Base-by-base conservation (phyloP, 495 filamentous ascomycete genomes). In the Bacidia gigantensis region DNA sequence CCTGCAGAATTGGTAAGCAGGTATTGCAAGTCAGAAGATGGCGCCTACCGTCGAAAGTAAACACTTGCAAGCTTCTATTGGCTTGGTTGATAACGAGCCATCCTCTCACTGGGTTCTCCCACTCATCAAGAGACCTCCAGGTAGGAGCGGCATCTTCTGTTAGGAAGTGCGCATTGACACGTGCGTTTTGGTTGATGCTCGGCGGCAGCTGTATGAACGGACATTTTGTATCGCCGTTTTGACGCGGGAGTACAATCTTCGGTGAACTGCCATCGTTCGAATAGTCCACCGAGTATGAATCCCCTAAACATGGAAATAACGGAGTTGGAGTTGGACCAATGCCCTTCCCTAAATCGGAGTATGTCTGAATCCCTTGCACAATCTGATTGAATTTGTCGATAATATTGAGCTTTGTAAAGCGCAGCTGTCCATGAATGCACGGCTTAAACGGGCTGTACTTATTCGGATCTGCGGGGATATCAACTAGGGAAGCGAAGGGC, bases 81-180 rank as follows among this genome's bases (percentile, higher is more conserved):
- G 56, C 64, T 54, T 69, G 76, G 63, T 80, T 80, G 53, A 69
- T 52, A 0, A 79, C 60, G 0, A 78, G 26, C 75, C 76, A 79
- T 1, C 77, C 76, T 67, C 68, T 77, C 50, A 78, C 63, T 20
- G 74, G 76, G 38, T 66, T 67, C 46, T 78, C 75, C 62, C 62
- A 71, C 21, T 76, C 70, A 0, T 51, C 40, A n/a, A 40, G 24
- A 9, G 3, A n/a, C 32, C 24, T 7, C 41, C 20, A 44, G 7
- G 3, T 11, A 22, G 10, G 14, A 3, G 50, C 3, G 17, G 29
- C 40, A 3, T 44, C 49, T 10, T 35, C 57, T 0, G 69, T 43
- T 18, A 44, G 9, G 39, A 71, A 76, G 10, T 2, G 12, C 9
- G 67, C 59, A 58, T 76, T 74, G 7, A 78, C 40, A 0, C 76